Evolutionary conservation across 441 rosid genomes (phyloP).

Genomic region (Populus tomentosa): DNA sequence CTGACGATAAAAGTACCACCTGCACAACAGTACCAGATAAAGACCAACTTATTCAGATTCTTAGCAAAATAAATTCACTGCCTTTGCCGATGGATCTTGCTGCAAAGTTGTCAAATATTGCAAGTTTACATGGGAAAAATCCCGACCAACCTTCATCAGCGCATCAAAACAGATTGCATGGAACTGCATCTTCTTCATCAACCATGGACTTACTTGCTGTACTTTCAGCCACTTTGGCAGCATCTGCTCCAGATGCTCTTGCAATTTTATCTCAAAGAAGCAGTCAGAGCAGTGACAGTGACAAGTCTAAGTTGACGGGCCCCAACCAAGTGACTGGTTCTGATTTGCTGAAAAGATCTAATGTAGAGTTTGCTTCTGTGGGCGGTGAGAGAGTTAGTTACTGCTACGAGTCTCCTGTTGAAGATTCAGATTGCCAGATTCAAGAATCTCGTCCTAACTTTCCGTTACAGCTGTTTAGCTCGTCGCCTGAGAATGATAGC

Average conservation of each 20-base stretch:
- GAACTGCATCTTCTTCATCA: slow-evolving; percentile 46
- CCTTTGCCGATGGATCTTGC: slow-evolving; percentile 70
- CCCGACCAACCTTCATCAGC: slow-evolving; percentile 37
- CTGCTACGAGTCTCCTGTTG: slow-evolving; percentile 62
- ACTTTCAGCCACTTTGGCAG: slow-evolving; percentile 59
- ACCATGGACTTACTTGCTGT: slow-evolving; percentile 70
- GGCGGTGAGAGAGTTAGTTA: slow-evolving; percentile 67
- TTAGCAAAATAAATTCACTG: slow-evolving; percentile 71
- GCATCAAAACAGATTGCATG: slow-evolving; percentile 39
- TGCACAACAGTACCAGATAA: slow-evolving; percentile 43
- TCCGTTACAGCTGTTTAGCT: slow-evolving; percentile 74
- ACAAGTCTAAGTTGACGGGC: slow-evolving; percentile 44
- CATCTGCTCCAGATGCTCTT: slow-evolving; percentile 56
- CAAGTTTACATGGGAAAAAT: slow-evolving; percentile 41
- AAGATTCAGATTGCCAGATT: slow-evolving; percentile 61
- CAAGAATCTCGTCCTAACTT: slow-evolving; percentile 54
- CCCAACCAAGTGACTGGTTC: slow-evolving; percentile 38
- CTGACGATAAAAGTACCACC: slow-evolving; percentile 35
- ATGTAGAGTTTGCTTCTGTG: slow-evolving; percentile 39
- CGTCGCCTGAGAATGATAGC: slow-evolving; percentile 66
- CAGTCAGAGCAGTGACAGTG: slow-evolving; percentile 58
- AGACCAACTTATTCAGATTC: slow-evolving; percentile 71
- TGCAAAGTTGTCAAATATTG: slow-evolving; percentile 51
- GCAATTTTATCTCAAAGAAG: slow-evolving; percentile 57
- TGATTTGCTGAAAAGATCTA: slow-evolving; percentile 34